Evolutionary conservation across 176 grass and related monocot species (phyloP).

Genomic region (Carex cristatella): DNA sequence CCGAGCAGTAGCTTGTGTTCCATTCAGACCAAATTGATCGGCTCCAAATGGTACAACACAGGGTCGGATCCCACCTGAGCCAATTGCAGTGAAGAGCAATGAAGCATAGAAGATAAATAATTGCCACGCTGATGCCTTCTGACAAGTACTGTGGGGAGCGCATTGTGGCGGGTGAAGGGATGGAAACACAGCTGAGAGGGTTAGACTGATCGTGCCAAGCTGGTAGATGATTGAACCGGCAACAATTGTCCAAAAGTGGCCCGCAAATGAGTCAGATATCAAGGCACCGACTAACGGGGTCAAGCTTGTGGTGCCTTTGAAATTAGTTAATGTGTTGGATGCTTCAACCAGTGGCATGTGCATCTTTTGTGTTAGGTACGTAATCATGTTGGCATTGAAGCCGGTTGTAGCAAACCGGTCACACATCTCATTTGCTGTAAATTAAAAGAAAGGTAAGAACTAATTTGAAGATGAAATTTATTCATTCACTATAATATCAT

Average conservation of each 20-base stretch:
- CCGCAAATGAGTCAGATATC: conserved; percentile 55
- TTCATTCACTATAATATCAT: not conserved
- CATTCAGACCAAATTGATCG: conserved; percentile 43
- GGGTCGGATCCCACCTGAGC: conserved; percentile 58
- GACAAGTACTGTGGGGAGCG: conserved; percentile 25
- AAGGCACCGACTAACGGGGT: conserved; percentile 67
- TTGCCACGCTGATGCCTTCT: conserved; percentile 26
- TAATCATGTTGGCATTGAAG: conserved; percentile 65
- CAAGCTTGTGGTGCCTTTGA: conserved; percentile 49
- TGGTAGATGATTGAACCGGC: conserved; percentile 51
- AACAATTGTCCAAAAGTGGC: conserved; percentile 70
- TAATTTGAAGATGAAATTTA: not conserved
- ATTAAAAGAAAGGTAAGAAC: not conserved
- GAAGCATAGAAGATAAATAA: conserved; percentile 47
- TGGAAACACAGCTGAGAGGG: conserved; percentile 42
- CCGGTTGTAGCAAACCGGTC: conserved; percentile 50
- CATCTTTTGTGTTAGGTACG: conserved; percentile 60
- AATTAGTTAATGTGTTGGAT: conserved; percentile 61
- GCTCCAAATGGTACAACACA: conserved; percentile 75
- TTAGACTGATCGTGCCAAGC: conserved; percentile 52
- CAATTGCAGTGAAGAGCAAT: conserved; percentile 40
- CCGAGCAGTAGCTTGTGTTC: not conserved
- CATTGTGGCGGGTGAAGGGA: conserved; percentile 32
- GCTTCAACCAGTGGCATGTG: conserved; percentile 68
- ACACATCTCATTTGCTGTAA: conserved; percentile 54